Evolutionary conservation across 768 basidiomycete species (phyloP).

Genomic region (Tulasnella sp.): DNA sequence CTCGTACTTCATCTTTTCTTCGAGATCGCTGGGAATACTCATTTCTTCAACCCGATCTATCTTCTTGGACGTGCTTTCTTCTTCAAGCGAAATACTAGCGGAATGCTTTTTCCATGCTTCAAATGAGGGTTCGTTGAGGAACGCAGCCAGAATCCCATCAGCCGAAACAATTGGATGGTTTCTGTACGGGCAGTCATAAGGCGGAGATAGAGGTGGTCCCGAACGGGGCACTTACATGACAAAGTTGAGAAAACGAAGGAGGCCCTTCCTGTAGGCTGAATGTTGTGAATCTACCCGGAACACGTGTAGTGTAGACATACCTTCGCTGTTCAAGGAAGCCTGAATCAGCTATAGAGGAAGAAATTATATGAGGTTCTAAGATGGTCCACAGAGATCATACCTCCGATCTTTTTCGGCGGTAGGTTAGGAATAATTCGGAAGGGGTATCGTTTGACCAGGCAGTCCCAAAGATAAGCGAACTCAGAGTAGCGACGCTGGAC

Average conservation of each 20-base stretch:
- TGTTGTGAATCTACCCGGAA: neutral
- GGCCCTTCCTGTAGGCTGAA: constrained; percentile 47
- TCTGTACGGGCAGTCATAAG: constrained; percentile 27
- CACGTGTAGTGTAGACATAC: constrained; percentile 26
- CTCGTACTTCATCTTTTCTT: constrained; percentile 67
- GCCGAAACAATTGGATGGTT: constrained; percentile 89
- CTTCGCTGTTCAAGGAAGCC: constrained; percentile 84
- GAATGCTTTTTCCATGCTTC: constrained; percentile 76
- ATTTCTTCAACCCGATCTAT: constrained; percentile 78
- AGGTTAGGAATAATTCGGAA: constrained; percentile 79
- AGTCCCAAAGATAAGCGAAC: constrained; percentile 83
- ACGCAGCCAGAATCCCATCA: constrained; percentile 68
- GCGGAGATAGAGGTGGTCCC: neutral
- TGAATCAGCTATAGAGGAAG: constrained; percentile 52
- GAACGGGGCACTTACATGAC: constrained; percentile 42
- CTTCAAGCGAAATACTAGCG: constrained; percentile 58
- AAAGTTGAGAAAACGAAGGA: constrained; percentile 67
- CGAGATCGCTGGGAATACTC: constrained; percentile 83
- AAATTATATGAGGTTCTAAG: constrained; percentile 12
- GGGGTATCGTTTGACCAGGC: constrained; percentile 74
- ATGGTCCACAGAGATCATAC: constrained; percentile 36
- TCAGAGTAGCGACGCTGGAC: constrained; percentile 86
- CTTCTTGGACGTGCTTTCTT: constrained; percentile 71
- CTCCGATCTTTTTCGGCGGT: constrained; percentile 86
- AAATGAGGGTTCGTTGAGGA: constrained; percentile 72